A percentile compares a stretch with the other conserved stretches of the same genome.
These are phyloP conservation scores for Isatis tinctoria DNA, from an alignment of 345 rosid genomes.

Conservation along the genomic window DNA sequence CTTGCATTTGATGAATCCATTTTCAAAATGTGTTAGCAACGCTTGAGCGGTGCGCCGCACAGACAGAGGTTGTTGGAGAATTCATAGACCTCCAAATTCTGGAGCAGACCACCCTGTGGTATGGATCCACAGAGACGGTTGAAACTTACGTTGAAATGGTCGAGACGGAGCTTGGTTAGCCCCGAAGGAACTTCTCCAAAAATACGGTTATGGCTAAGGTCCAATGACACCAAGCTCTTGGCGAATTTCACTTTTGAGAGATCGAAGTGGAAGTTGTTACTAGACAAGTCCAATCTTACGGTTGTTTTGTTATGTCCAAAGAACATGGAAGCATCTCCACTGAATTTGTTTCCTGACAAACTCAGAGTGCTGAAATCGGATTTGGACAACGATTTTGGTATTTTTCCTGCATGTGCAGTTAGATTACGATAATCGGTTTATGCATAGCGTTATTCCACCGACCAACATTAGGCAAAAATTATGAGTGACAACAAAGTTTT, in stretches of 20 bases:
- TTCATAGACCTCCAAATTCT: conserved; percentile 1
- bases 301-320: conserved; percentile 56
- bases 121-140: conserved; percentile 13
- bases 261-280: conserved; percentile 54
- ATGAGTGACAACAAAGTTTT: background rate
- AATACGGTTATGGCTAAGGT: conserved; percentile 34
- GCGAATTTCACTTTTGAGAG: conserved; percentile 45
- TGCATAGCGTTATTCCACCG: background rate
- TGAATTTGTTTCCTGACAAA: conserved; percentile 53
- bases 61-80: conserved; percentile 19
- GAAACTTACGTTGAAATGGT: conserved; percentile 15
- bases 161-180: background rate
- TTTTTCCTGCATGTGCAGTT: conserved; percentile 3
- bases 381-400: conserved; percentile 38
- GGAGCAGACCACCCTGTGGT: conserved; percentile 14
- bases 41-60: background rate
- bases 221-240: conserved; percentile 37
- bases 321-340: conserved; percentile 59
- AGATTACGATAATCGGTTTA: background rate
- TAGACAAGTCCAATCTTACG: conserved; percentile 35
- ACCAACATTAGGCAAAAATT: background rate
- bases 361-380: conserved; percentile 42
- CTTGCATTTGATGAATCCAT: too few species aligned
- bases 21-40: background rate
- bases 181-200: conserved; percentile 9